Conservation (phyloP, 2,329 filamentous ascomycete genomes). For the Fusarium mexicanum region DNA sequence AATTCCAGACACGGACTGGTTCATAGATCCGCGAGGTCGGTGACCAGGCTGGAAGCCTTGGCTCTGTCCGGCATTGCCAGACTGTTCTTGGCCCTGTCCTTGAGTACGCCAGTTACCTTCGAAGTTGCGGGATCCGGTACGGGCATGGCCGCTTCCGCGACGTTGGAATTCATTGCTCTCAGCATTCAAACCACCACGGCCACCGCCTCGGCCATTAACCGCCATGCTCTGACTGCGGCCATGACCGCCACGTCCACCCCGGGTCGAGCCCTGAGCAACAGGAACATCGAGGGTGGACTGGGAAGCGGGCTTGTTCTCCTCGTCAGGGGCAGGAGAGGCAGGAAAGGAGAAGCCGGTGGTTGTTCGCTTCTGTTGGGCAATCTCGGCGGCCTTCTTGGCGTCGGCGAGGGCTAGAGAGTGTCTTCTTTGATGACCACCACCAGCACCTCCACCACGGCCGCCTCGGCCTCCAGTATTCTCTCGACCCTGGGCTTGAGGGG, state of each 20-base stretch:
- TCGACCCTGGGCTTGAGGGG: constrained; percentile 52
- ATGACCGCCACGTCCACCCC: constrained; percentile 69
- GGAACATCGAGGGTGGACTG: constrained; percentile 47
- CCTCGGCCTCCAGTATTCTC: constrained; percentile 66
- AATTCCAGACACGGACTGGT: constrained; percentile 83
- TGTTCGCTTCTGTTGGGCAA: constrained; percentile 96
- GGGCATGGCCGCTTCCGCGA: constrained; percentile 82
- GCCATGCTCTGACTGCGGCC: constrained; percentile 93
- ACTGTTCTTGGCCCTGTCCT: constrained; percentile 68
- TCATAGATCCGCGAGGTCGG: constrained; percentile 84
- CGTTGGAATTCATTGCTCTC: constrained; percentile 72
- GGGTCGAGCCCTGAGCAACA: constrained; percentile 55
- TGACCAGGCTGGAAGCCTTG: constrained; percentile 92
- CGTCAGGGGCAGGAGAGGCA: constrained; percentile 67
- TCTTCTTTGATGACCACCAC: constrained; percentile 86
- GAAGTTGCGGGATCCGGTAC: constrained; percentile 90
- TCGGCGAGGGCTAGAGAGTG: constrained; percentile 95
- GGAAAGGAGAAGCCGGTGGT: constrained; percentile 96
- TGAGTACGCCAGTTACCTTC: constrained; percentile 98
- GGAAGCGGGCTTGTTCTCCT: constrained; percentile 53
- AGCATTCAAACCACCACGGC: constrained; percentile 71
- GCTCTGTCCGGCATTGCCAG: constrained; percentile 60
- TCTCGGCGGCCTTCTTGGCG: constrained; percentile 95
- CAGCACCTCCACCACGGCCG: constrained; percentile 73
- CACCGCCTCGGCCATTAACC: constrained; percentile 75